A percentile compares a stretch with the other conserved stretches of the same genome.
Conservation (phyloP, 305 asterid genomes). For the Fraxinus ornus region DNA sequence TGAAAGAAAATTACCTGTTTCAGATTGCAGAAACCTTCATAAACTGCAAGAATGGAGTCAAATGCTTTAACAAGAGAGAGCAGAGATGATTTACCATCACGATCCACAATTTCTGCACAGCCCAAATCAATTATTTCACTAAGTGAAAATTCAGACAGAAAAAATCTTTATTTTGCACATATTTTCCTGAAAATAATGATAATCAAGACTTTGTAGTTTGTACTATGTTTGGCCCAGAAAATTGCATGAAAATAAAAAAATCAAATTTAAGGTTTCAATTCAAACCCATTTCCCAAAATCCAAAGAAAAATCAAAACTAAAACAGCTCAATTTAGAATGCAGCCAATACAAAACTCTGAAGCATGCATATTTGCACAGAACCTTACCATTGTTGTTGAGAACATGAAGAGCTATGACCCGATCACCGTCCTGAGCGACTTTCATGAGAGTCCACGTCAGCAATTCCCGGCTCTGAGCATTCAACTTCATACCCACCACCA, state of each 20-base stretch:
- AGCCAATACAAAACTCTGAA: neutral
- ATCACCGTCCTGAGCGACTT: slow-evolving; percentile 89
- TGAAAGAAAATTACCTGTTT: slow-evolving; percentile 56
- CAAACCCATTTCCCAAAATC: neutral
- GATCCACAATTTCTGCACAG: slow-evolving; percentile 81
- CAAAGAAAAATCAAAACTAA: neutral
- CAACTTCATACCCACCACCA: slow-evolving; percentile 83
- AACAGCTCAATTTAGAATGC: neutral
- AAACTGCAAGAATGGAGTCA: slow-evolving; percentile 87
- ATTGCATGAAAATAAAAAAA: neutral
- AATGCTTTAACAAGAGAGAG: slow-evolving; percentile 81
- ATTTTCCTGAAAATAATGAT: neutral
- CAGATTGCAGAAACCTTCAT: slow-evolving; percentile 91
- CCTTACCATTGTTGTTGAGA: slow-evolving; percentile 61
- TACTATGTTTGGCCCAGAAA: neutral
- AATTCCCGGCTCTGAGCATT: slow-evolving; percentile 73
- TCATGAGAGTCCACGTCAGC: slow-evolving; percentile 93
- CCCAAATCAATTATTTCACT: slow-evolving; percentile 13
- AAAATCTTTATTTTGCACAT: neutral
- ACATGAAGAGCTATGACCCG: slow-evolving; percentile 89
- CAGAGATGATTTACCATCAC: slow-evolving; percentile 80
- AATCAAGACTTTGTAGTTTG: neutral
- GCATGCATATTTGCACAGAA: neutral
- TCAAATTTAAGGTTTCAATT: neutral
- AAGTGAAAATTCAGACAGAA: neutral